Evolutionary conservation across 768 basidiomycete genomes (phyloP).

Genomic region (Sarcomyxa edulis): DNA sequence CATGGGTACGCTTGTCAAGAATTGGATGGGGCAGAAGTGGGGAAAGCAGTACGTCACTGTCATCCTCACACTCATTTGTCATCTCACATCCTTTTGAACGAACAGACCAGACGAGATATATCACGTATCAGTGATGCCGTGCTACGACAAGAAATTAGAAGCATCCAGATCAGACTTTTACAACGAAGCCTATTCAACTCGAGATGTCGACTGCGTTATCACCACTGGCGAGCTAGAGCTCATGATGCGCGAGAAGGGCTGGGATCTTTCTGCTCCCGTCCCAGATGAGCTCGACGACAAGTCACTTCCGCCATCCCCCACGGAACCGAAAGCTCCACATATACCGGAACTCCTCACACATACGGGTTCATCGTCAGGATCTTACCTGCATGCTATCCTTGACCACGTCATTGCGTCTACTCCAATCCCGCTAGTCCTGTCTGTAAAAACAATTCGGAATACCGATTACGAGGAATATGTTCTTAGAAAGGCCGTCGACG

Average conservation of each 20-base stretch:
- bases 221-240: conserved; percentile 92
- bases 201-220: conserved; percentile 96
- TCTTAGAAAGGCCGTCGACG: conserved; percentile 36
- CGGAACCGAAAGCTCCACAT: conserved; percentile 11
- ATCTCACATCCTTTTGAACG: conserved; percentile 1
- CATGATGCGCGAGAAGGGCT: conserved; percentile 76
- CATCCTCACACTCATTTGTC: conserved; percentile 4
- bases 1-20: conserved; percentile 91
- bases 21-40: conserved; percentile 71
- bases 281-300: conserved; percentile 40
- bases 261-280: conserved; percentile 64
- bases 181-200: conserved; percentile 69
- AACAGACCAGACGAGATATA: conserved; percentile 82
- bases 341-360: conserved; percentile 77
- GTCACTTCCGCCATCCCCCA: no score
- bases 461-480: conserved; percentile 77
- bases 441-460: conserved; percentile 57
- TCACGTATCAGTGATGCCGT: conserved; percentile 98
- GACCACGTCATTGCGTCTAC: conserved; percentile 40
- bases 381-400: conserved; percentile 83
- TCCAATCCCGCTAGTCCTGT: conserved; percentile 40
- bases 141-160: conserved; percentile 99
- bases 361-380: conserved; percentile 86
- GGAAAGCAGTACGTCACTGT: conserved; percentile 66
- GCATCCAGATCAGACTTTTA: conserved; percentile 95